Percentiles rank a stretch among this genome's conserved stretches.
phyloP scores from a whole-genome alignment of 106 monocot genomes.

The Posidonia australis region DNA sequence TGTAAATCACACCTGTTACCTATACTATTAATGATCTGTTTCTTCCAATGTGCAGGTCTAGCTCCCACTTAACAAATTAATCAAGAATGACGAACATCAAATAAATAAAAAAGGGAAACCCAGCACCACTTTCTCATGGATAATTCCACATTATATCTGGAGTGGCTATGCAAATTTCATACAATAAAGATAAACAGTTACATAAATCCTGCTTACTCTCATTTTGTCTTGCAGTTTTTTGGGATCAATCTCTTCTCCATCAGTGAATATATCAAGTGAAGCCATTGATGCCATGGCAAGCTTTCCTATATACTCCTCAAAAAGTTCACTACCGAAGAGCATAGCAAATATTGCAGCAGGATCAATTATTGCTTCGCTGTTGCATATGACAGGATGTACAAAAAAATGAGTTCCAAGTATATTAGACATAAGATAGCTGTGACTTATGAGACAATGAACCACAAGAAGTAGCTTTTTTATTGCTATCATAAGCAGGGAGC shows the following conservation, averaged over 20 bases:
- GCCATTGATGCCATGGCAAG: constrained; percentile 99
- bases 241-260: constrained; percentile 76
- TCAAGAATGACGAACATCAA: too few species aligned
- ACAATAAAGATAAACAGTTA: too few species aligned
- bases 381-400: background rate
- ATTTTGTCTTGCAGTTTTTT: constrained; percentile 85
- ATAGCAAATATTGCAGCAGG: constrained; percentile 99
- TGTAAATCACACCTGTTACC: too few species aligned
- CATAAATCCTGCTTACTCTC: constrained; percentile 36
- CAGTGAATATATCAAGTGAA: constrained; percentile 66
- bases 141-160: too few species aligned
- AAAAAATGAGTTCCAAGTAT: background rate
- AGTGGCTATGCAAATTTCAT: too few species aligned
- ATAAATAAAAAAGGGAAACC: too few species aligned
- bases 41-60: too few species aligned
- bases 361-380: constrained; percentile 87
- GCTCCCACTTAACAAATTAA: too few species aligned
- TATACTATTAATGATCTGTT: too few species aligned
- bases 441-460: background rate
- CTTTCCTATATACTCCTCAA: constrained; percentile 96
- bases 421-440: too few species aligned
- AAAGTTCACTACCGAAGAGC: constrained; percentile 97
- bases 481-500: background rate
- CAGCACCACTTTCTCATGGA: too few species aligned
- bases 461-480: background rate